Evolutionary conservation across 2,329 filamentous ascomycete genomes (phyloP).

Genomic region (Aschersonia sp.): DNA sequence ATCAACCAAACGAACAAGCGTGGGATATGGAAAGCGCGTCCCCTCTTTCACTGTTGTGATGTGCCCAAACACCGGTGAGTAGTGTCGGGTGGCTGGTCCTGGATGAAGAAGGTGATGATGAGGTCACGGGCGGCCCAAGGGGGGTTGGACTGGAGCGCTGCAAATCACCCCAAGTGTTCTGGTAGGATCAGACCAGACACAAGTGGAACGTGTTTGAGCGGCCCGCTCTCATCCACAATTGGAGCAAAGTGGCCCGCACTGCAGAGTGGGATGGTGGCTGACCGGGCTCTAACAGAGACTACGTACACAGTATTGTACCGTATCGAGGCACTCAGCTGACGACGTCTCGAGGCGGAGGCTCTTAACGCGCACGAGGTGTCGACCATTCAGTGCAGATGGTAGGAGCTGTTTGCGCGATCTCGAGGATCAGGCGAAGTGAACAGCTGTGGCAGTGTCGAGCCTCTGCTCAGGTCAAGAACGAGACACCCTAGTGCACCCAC

Average conservation of each 20-base stretch:
- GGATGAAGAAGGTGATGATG: slow-evolving; percentile 7
- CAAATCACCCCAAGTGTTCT: slow-evolving; percentile 8
- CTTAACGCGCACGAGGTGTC: too few relatives aligned
- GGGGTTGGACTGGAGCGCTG: neutral
- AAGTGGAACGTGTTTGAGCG: neutral
- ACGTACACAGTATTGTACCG: neutral
- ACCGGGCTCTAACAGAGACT: neutral
- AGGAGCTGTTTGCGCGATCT: too few relatives aligned
- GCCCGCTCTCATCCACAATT: neutral
- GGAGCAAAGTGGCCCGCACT: neutral
- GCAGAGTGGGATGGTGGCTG: neutral
- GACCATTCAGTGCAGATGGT: too few relatives aligned
- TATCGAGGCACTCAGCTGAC: too few relatives aligned
- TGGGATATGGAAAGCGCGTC: too few relatives aligned
- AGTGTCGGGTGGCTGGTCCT: slow-evolving; percentile 1
- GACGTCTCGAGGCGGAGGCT: neutral
- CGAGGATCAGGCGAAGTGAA: too few relatives aligned
- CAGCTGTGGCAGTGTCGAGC: too few relatives aligned
- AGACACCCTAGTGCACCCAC: too few relatives aligned
- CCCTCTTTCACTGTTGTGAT: too few relatives aligned
- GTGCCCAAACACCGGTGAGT: neutral
- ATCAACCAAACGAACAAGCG: too few relatives aligned
- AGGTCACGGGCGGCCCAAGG: slow-evolving; percentile 11
- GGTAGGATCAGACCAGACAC: neutral
- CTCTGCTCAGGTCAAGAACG: too few relatives aligned